phyloP scores from a whole-genome alignment of 148 eudicot genomes.

The Camellia japonica region DNA sequence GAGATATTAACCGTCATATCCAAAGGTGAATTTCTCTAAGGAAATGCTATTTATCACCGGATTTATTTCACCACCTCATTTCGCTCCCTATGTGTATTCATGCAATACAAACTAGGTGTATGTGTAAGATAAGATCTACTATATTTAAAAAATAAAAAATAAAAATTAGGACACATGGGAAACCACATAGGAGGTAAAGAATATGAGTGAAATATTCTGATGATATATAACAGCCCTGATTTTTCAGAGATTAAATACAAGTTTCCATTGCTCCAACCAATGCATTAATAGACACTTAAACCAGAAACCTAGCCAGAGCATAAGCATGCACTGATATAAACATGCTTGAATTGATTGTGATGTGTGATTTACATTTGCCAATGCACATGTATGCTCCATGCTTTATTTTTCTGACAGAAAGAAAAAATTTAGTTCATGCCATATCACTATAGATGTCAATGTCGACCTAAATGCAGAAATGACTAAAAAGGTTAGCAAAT shows the following conservation, averaged over 20 bases:
- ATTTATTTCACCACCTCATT: too few relatives aligned
- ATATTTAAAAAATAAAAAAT: too few relatives aligned
- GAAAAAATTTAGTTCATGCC: not conserved
- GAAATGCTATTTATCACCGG: too few relatives aligned
- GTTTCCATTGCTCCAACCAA: constrained; percentile 4
- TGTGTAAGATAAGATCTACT: too few relatives aligned
- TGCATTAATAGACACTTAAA: not conserved
- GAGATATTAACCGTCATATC: not conserved
- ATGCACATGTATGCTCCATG: not conserved
- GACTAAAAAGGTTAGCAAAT: not conserved
- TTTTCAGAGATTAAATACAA: not conserved
- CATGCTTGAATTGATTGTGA: not conserved
- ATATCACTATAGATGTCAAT: not conserved
- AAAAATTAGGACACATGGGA: too few relatives aligned
- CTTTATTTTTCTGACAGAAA: not conserved
- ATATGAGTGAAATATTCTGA: too few relatives aligned
- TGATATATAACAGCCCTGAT: too few relatives aligned
- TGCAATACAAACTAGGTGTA: too few relatives aligned
- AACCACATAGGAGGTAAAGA: too few relatives aligned
- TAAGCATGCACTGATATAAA: not conserved
- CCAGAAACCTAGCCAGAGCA: constrained; percentile 1
- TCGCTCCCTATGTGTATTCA: too few relatives aligned
- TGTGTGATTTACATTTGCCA: not conserved
- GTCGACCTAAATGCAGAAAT: not conserved
- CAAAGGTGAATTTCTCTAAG: not conserved